A percentile compares a stretch with the other conserved stretches of the same genome.
These are phyloP conservation scores for Leptographium procerum DNA, from an alignment of 2,329 filamentous ascomycete species.

Conservation along the genomic window DNA sequence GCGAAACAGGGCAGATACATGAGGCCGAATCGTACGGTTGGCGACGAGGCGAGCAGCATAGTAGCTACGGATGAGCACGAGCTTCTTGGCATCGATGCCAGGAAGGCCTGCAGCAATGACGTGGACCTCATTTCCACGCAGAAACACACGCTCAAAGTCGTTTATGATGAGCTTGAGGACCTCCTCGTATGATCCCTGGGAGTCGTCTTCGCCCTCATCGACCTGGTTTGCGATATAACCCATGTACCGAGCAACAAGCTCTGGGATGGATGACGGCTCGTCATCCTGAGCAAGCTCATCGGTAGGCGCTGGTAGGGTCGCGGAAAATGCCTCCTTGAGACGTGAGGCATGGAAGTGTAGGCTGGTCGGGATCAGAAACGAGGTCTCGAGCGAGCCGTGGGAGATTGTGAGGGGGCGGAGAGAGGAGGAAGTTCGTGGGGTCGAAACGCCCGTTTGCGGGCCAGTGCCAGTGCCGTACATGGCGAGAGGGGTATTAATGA, in stretches of 20 bases:
- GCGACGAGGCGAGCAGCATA: slow-evolving; percentile 77
- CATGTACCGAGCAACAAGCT: slow-evolving; percentile 88
- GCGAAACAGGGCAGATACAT: slow-evolving; percentile 85
- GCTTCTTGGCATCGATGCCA: slow-evolving; percentile 87
- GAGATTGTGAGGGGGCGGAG: slow-evolving; percentile 81
- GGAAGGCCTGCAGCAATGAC: slow-evolving; percentile 75
- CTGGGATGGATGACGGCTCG: slow-evolving; percentile 89
- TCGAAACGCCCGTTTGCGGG: slow-evolving; percentile 92
- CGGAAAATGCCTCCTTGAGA: slow-evolving; percentile 80
- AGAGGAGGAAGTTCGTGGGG: slow-evolving; percentile 85
- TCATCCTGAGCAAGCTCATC: slow-evolving; percentile 97
- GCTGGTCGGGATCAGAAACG: slow-evolving; percentile 87
- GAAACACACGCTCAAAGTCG: slow-evolving; percentile 92
- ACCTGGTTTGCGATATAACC: slow-evolving; percentile 82
- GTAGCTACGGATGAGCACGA: slow-evolving; percentile 81
- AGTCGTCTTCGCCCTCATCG: slow-evolving; percentile 83
- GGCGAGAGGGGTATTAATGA: slow-evolving; percentile 31
- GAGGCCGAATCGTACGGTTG: slow-evolving; percentile 77
- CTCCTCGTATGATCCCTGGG: slow-evolving; percentile 79
- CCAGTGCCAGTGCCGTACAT: slow-evolving; percentile 83
- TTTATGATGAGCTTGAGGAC: slow-evolving; percentile 86
- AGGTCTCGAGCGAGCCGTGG: slow-evolving; percentile 92
- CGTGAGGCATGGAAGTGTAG: slow-evolving; percentile 94
- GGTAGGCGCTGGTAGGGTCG: slow-evolving; percentile 78
- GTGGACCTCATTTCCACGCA: slow-evolving; percentile 93